Conservation (phyloP, 192 early-diverging fungal genomes). For the Polychytrium aggregatum region DNA sequence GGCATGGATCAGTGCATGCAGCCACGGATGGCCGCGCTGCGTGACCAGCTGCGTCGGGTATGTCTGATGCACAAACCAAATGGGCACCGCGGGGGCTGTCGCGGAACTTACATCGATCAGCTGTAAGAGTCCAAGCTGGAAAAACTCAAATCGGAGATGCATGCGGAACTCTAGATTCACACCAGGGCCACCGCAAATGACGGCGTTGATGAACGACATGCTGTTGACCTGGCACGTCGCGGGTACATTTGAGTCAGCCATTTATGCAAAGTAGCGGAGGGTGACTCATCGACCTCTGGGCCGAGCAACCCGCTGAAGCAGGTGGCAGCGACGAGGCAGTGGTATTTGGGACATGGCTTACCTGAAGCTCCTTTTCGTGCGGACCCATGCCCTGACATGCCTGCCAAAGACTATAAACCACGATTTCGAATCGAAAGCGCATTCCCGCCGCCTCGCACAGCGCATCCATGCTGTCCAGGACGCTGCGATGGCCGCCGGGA, state of each 20-base stretch:
- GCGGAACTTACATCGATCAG: constrained; percentile 29
- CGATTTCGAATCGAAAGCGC: constrained; percentile 32
- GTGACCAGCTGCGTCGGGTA: no score
- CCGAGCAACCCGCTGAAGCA: no score
- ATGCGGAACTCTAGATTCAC: constrained; percentile 34
- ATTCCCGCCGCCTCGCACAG: constrained; percentile 16
- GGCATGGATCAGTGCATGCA: no score
- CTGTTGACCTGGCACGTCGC: constrained; percentile 25
- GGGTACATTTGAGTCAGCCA: no score
- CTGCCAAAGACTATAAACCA: constrained; percentile 28
- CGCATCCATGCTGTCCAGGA: constrained; percentile 34
- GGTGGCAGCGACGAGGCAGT: no score
- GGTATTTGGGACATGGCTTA: no score
- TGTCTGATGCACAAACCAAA: not conserved
- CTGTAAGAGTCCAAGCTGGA: constrained; percentile 31
- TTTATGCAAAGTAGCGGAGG: no score
- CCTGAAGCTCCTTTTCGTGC: constrained; percentile 36
- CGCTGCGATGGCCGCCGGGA: constrained; percentile 35
- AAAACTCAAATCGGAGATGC: constrained; percentile 41
- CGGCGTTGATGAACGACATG: constrained; percentile 46
- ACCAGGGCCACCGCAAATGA: constrained; percentile 41
- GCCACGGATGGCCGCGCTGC: no score
- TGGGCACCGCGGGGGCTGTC: not conserved
- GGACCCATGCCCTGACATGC: constrained; percentile 28
- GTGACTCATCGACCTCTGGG: no score